Evolutionary conservation across 345 rosid species (phyloP), one percentile per base, ranked within the genome.

Genomic region (Rhodamnia argentea): DNA sequence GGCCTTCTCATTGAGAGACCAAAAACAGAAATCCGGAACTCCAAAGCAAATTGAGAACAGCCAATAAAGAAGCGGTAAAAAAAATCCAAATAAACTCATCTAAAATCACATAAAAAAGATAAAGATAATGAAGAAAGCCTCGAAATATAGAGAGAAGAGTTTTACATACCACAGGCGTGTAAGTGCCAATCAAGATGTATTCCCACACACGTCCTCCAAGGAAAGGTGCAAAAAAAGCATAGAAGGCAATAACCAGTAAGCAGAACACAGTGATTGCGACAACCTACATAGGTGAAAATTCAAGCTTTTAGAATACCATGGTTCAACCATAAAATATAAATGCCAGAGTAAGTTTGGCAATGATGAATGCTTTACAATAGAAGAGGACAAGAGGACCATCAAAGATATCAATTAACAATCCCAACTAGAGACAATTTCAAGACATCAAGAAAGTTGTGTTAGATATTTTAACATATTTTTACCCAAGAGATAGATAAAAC

Each of bases 191-290:
- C 85, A 96, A 89, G 85, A 89, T 90, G 84, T 91, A 97, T 88
- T 97, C 99, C 99, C 98, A 97, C 70, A 92, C 87, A 54, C 83
- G 97, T 87, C 99, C 99, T 88, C 99, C 98, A 88, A 94, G 91
- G 88, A 97, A 97, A 85, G 99, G 99, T 50, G 98, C 98, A 27
- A 96, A 94, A 86, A 97, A 97, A 27, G 99, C 96, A 92, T 96
- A 97, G 87, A 93, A 97, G 9, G 99, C 99, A 75, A 97, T 96
- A 86, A 90, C 94, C 88, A 97, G 85, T 88, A 96, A 93, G 92
- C 98, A 96, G 91, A 95, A 97, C 59, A 97, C 99, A 24, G 99
- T 96, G 85, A 96, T 95, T 82, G 99, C 99, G 92, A 97, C 93
- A 88, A 97, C 99, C 99, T 97, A 78, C 86, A 87, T 83, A 88